These are phyloP conservation scores for Fomitopsis pinicola DNA, from an alignment of 1,284 basidiomycete species.

Conservation along the genomic window DNA sequence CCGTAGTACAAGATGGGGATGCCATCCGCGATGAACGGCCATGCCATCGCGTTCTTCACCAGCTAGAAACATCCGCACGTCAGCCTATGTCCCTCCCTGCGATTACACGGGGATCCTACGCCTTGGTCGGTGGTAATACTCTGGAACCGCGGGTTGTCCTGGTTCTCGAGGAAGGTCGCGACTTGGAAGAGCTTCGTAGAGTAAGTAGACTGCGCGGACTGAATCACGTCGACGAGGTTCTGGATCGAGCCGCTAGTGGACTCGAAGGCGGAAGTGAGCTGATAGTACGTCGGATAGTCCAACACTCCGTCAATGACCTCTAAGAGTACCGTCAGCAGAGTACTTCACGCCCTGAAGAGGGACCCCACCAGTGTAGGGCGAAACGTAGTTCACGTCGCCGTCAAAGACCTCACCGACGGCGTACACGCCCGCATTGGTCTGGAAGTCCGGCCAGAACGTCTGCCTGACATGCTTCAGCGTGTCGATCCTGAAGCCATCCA, in stretches of 20 bases:
- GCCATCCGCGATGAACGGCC: conserved; percentile 47
- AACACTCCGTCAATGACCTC: conserved; percentile 62
- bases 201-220: conserved; percentile 49
- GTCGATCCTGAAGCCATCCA: conserved; percentile 77
- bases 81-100: background rate
- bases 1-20: conserved; percentile 83
- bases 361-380: conserved; percentile 18
- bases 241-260: conserved; percentile 55
- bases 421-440: conserved; percentile 69
- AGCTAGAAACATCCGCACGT: conserved; percentile 11
- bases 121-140: conserved; percentile 52
- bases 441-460: conserved; percentile 70
- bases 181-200: conserved; percentile 29
- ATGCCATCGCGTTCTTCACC: conserved; percentile 25
- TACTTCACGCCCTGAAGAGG: too few species aligned
- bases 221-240: conserved; percentile 49
- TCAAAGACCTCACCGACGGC: conserved; percentile 81
- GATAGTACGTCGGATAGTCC: conserved; percentile 71
- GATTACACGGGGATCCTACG: conserved; percentile 32
- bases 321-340: conserved; percentile 3
- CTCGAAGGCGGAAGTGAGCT: conserved; percentile 65
- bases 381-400: conserved; percentile 46
- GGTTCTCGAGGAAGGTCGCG: conserved; percentile 84
- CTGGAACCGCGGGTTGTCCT: conserved; percentile 77
- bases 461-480: conserved; percentile 60